Evolutionary conservation across 805 yeast species (phyloP).

Genomic region (Schizosaccharomyces octosporus): DNA sequence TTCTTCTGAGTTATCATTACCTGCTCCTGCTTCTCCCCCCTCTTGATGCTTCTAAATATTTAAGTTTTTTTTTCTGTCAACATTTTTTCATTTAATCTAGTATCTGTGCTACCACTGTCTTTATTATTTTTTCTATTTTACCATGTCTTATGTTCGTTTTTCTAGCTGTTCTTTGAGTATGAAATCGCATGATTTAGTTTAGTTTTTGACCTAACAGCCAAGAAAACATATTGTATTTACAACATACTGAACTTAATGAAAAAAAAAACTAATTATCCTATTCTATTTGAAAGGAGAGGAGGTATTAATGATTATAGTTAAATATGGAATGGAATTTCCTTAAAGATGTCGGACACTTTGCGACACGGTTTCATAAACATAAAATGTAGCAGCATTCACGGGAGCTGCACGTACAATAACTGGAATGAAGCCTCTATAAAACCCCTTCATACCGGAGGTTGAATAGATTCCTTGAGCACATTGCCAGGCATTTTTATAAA

Average conservation of each 20-base stretch:
- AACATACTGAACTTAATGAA: too few relatives aligned
- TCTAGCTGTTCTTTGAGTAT: too few relatives aligned
- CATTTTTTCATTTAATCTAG: too few relatives aligned
- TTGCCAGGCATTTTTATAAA: slow-evolving; percentile 25
- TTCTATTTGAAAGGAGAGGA: background rate
- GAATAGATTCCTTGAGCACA: slow-evolving; percentile 31
- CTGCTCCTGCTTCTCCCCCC: background rate
- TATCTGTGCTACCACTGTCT: too few relatives aligned
- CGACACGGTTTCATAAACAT: slow-evolving; percentile 56
- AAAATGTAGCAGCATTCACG: slow-evolving; percentile 90
- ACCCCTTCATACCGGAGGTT: slow-evolving; percentile 47
- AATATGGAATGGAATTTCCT: background rate
- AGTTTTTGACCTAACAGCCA: too few relatives aligned
- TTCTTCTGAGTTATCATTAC: background rate
- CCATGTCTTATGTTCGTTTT: too few relatives aligned
- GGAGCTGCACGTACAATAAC: slow-evolving; percentile 93
- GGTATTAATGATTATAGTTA: background rate
- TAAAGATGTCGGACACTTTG: background rate
- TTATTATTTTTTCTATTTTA: too few relatives aligned
- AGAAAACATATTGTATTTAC: too few relatives aligned
- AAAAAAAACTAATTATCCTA: too few relatives aligned
- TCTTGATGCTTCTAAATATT: background rate
- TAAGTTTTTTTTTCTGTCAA: background rate
- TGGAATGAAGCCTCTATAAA: slow-evolving; percentile 78
- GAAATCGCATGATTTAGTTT: too few relatives aligned